Percentiles rank a stretch among this genome's conserved stretches.
These are phyloP conservation scores for Yarrowia galli DNA, from an alignment of 1,139 yeast species.

Conservation along the genomic window DNA sequence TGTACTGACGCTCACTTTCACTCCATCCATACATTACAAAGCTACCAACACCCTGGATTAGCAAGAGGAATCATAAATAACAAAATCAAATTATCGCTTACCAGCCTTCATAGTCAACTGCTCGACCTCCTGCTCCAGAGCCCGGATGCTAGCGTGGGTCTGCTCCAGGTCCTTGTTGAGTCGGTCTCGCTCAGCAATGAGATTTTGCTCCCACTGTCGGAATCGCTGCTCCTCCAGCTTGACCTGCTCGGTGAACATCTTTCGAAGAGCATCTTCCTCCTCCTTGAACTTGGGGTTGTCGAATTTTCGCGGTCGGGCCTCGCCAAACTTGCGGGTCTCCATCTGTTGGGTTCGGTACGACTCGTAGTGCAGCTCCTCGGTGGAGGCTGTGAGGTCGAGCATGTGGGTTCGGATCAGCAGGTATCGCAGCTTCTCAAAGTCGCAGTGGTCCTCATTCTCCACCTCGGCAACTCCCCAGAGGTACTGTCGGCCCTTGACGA, in stretches of 20 bases:
- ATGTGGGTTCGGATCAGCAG: constrained; percentile 88
- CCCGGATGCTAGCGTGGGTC: constrained; percentile 61
- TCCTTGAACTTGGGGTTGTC: constrained; percentile 94
- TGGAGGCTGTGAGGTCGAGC: constrained; percentile 85
- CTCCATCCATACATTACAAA: no score
- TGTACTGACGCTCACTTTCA: no score
- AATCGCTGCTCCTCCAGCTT: constrained; percentile 96
- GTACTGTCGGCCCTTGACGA: constrained; percentile 89
- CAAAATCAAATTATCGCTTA: constrained; percentile 33
- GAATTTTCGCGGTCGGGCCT: constrained; percentile 53
- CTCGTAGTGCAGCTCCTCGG: constrained; percentile 94
- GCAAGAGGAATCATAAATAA: constrained; percentile 31
- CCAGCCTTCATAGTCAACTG: constrained; percentile 43
- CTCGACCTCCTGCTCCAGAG: constrained; percentile 50
- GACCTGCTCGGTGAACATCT: constrained; percentile 97
- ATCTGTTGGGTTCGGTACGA: constrained; percentile 83
- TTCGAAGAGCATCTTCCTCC: constrained; percentile 93
- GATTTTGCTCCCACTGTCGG: constrained; percentile 97
- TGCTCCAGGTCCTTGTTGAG: constrained; percentile 93
- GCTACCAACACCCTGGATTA: constrained; percentile 32
- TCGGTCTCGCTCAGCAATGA: constrained; percentile 92
- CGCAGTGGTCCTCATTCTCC: constrained; percentile 95
- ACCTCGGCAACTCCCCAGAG: constrained; percentile 99
- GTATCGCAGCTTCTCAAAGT: constrained; percentile 89
- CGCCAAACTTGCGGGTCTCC: constrained; percentile 64